Base-by-base conservation (phyloP, 345 rosid genomes). In the Lepidium didymum region DNA sequence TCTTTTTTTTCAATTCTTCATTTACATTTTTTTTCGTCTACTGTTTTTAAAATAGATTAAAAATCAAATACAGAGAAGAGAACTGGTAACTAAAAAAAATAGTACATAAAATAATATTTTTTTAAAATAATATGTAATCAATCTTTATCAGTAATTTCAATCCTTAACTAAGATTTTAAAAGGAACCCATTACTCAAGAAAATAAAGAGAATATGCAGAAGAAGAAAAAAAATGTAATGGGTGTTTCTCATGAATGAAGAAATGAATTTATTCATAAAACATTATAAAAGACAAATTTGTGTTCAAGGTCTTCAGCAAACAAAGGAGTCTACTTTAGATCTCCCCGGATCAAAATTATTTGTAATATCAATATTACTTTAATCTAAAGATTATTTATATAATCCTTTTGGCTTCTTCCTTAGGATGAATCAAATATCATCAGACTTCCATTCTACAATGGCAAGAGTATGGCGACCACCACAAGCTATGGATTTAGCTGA, bases 401-500 rank as follows among this genome's bases (percentile, higher is more conserved):
- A 29, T 5, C 6, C 33, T 29, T 29, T 5, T 29, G 33, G 33
- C 33, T 29, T 29, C 33, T 29, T 46, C 21, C 33, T 42, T 61
- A 14, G 10, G 23, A 51, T 37, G 27, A 59, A 49, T 76, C 75
- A 64, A 50, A 49, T 51, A 23, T 57, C 62, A 50, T 51, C 60
- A 12, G 67, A 51, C 77, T 80, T 80, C 92, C 99, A 94, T 71
- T 87, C 84, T 25, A 80, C 92, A 10, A 85, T 56, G 11, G 99
- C 96, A 69, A 91, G 62, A 29, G 97, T 91, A 73, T 94, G 99
- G 14, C 96, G 92, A 19, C 97, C 99, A 18, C 99, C 99, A 5
- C 91, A 86, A 29, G 93, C 97, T 23, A 87, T 90, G 2, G 85
- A 85, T 66, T 84, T 87, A 16, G 93, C 86, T 35, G 77, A 77